Evolutionary conservation across 2,329 filamentous ascomycete genomes (phyloP).

Genomic region (Coniochaeta pulveracea): DNA sequence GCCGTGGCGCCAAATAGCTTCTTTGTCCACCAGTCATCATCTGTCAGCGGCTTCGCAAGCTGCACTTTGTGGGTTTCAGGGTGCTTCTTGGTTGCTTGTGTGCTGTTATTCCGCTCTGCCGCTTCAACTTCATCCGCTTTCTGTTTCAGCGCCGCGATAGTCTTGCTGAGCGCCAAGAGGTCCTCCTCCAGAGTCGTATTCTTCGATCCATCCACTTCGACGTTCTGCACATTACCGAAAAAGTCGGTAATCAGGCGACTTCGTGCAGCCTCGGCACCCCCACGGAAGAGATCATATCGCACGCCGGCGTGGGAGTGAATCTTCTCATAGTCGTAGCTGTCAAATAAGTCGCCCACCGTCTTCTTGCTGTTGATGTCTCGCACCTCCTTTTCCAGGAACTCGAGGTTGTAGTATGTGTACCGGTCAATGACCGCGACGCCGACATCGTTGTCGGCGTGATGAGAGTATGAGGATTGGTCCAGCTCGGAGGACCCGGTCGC

Average conservation of each 20-base stretch:
- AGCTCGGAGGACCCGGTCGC: slow-evolving; percentile 94
- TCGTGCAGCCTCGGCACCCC: slow-evolving; percentile 66
- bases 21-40: slow-evolving; percentile 57
- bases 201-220: slow-evolving; percentile 68
- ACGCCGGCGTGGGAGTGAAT: slow-evolving; percentile 90
- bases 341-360: slow-evolving; percentile 87
- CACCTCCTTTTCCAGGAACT: slow-evolving; percentile 88
- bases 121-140: slow-evolving; percentile 33
- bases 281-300: slow-evolving; percentile 88
- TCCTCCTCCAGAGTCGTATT: slow-evolving; percentile 58
- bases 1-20: slow-evolving; percentile 51
- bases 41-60: slow-evolving; percentile 49
- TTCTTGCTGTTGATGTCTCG: slow-evolving; percentile 77
- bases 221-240: slow-evolving; percentile 95
- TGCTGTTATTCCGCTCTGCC: slow-evolving; percentile 12
- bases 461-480: slow-evolving; percentile 92
- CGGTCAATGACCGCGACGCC: slow-evolving; percentile 97
- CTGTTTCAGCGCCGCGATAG: slow-evolving; percentile 42
- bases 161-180: slow-evolving; percentile 61
- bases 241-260: slow-evolving; percentile 87
- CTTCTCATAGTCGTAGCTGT: slow-evolving; percentile 89
- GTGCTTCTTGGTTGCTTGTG: slow-evolving; percentile 12
- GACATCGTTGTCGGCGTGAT: slow-evolving; percentile 96
- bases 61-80: slow-evolving; percentile 23
- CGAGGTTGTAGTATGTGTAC: slow-evolving; percentile 97